A percentile compares a stretch with the other conserved stretches of the same genome.
These are phyloP conservation scores for Auricularia auricula-judae DNA, from an alignment of 768 basidiomycete genomes.

Conservation along the genomic window DNA sequence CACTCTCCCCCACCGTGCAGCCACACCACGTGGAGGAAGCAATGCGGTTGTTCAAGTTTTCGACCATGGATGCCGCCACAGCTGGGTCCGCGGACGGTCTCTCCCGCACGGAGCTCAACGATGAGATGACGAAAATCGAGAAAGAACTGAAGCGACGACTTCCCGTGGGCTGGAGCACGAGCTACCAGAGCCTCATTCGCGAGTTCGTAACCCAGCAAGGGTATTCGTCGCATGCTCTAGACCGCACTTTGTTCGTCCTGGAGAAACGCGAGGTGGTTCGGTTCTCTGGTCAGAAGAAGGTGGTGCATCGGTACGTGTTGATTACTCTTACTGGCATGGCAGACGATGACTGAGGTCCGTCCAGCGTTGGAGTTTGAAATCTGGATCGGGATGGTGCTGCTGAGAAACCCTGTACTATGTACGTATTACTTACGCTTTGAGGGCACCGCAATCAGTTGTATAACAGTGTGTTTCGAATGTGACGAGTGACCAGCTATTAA, in stretches of 20 bases:
- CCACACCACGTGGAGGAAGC: slow-evolving; percentile 96
- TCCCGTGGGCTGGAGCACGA: slow-evolving; percentile 94
- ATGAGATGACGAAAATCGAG: slow-evolving; percentile 86
- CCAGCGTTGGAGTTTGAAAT: not conserved
- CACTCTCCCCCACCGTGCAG: slow-evolving; percentile 73
- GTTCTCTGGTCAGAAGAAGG: slow-evolving; percentile 71
- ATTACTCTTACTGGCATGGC: not conserved
- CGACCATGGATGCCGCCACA: slow-evolving; percentile 97
- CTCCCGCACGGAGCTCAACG: slow-evolving; percentile 82
- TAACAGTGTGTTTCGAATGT: too few relatives aligned
- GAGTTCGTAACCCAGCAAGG: slow-evolving; percentile 94
- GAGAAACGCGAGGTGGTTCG: slow-evolving; percentile 94
- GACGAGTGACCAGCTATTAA: not conserved
- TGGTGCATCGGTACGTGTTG: slow-evolving; percentile 33
- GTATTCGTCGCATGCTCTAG: slow-evolving; percentile 81
- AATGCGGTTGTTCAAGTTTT: slow-evolving; percentile 95
- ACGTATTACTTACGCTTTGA: too few relatives aligned
- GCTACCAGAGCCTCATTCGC: slow-evolving; percentile 82
- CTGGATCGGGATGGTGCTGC: too few relatives aligned
- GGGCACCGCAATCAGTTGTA: too few relatives aligned
- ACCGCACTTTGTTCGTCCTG: slow-evolving; percentile 80
- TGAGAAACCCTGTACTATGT: too few relatives aligned
- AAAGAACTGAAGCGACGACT: slow-evolving; percentile 72
- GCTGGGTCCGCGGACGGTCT: slow-evolving; percentile 90
- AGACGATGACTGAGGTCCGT: not conserved